Evolutionary conservation across 441 rosid genomes (phyloP), one percentile per base, ranked within the genome.

Genomic region (Raphanus hybrid): DNA sequence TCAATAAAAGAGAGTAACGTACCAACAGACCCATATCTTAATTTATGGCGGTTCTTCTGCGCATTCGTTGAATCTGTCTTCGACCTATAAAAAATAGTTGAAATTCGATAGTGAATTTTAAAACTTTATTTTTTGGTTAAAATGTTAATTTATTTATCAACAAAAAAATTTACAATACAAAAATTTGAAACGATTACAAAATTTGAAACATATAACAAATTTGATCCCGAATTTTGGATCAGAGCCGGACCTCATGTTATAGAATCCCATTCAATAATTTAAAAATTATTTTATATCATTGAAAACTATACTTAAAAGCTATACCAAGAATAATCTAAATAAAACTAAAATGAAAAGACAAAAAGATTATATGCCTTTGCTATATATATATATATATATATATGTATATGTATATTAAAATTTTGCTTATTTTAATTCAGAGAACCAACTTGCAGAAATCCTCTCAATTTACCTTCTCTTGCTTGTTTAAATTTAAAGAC

Each of bases 1-100:
- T 64, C 52, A 73, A 23, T 64, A 12, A 73, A 64, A 63, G 26
- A 73, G 23, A 6, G 32, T 37, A 16, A 55, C 35, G 65, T 57
- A 8, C 39, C 20, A 63, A 34, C 59, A 54, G 11, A 3, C 59
- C 10, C 61, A 57, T 55, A 55, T 18, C 27, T 55, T 55, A 18
- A 55, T 55, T 8, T 18, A 55, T 16, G 9, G 20, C 61, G 8
- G n/a, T 18, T 18, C 29, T 8, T 20, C 20, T 18, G 61, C 3
- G 12, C 29, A 55, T 55, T 18, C 12, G 4, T 55, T 39, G 45
- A 39, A 9, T 39, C 45, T 3, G 1, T 3, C 5, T 29, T 29
- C 32, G 32, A 29, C 32, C 32, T 29, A 29, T 29, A 29, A 29
- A 29, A 29, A 39, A 39, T 39, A 39, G 45, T 39, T 9, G 45